Evolutionary conservation across 495 filamentous ascomycete genomes (phyloP).

Genomic region (Tuber magnatum): DNA sequence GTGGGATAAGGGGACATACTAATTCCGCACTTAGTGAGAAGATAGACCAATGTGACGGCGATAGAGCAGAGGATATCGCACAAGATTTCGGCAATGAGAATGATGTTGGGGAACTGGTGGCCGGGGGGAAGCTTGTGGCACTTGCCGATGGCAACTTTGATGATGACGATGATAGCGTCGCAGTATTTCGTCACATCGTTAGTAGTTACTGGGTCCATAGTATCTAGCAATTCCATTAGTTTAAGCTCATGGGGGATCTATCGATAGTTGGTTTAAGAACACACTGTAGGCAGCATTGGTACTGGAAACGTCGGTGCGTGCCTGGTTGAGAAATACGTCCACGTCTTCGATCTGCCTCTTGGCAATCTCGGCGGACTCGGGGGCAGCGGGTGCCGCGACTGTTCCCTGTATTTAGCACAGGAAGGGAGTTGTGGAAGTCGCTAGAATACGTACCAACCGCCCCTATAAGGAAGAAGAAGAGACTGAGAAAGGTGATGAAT

Average conservation of each 20-base stretch:
- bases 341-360: background rate
- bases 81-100: background rate
- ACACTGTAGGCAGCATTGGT: background rate
- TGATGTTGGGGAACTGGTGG: background rate
- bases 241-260: background rate
- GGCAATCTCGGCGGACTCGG: background rate
- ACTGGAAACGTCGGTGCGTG: background rate
- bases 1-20: background rate
- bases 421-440: background rate
- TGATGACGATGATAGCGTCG: background rate
- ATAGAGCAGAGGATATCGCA: background rate
- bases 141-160: background rate
- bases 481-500: background rate
- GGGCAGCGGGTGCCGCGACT: background rate
- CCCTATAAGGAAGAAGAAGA: background rate
- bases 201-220: background rate
- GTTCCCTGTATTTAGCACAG: background rate
- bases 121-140: background rate
- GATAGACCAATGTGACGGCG: background rate
- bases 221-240: background rate
- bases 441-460: background rate
- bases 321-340: background rate
- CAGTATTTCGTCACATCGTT: background rate
- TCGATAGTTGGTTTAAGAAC: background rate
- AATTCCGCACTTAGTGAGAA: background rate